phyloP scores from a whole-genome alignment of 2,329 filamentous ascomycete genomes.

The Sarocladium kiliense region DNA sequence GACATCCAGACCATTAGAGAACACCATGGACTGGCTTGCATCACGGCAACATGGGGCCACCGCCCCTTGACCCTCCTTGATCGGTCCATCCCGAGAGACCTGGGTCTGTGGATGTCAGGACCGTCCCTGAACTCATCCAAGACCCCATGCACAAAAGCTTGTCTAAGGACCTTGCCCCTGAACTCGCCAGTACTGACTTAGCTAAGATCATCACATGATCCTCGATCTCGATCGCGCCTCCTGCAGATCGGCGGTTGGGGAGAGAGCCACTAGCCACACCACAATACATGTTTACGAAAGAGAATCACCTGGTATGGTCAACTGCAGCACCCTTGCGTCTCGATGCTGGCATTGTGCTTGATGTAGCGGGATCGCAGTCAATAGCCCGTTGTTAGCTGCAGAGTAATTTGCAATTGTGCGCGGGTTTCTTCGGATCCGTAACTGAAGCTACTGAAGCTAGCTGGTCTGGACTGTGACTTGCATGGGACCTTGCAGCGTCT shows the following conservation, averaged over 20 bases:
- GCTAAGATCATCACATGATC: constrained; percentile 1
- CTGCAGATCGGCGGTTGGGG: not conserved
- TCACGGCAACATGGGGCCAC: not conserved
- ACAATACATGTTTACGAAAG: not conserved
- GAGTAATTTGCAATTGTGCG: not conserved
- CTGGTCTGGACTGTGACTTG: not conserved
- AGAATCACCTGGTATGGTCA: not conserved
- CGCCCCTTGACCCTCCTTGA: not conserved
- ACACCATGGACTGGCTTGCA: not conserved
- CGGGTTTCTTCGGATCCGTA: not conserved
- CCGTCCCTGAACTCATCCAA: not conserved
- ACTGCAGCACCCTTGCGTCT: not conserved
- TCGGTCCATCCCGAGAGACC: constrained; percentile 2
- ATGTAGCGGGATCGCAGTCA: not conserved
- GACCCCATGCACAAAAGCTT: not conserved
- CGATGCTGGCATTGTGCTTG: not conserved
- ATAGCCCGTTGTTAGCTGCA: not conserved
- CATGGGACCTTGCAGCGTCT: not conserved
- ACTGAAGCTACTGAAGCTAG: not conserved
- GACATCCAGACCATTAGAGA: not conserved
- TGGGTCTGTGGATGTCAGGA: not conserved
- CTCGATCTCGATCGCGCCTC: not conserved
- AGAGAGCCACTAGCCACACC: not conserved
- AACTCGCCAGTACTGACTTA: not conserved
- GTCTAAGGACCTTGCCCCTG: not conserved